Evolutionary conservation across 225 moss, liverwort and hornwort genomes (phyloP).

Genomic region (Rhytidiadelphus loreus): DNA sequence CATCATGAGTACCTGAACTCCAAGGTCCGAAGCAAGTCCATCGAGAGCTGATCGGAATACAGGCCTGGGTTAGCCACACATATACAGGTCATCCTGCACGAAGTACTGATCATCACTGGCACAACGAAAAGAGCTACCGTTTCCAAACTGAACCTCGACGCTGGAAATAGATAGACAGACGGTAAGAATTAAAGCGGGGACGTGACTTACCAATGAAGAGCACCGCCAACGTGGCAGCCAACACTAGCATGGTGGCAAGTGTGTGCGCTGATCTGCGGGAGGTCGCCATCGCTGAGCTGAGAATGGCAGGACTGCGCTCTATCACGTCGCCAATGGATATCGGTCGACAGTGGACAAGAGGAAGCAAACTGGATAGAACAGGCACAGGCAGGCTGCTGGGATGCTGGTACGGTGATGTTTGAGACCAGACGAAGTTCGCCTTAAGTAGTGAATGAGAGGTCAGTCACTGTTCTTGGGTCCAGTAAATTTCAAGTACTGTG

Average conservation of each 20-base stretch:
- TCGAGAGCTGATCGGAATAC: no score
- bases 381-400: no score
- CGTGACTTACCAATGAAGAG: not conserved
- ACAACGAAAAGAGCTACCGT: no score
- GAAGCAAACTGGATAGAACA: no score
- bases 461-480: not conserved
- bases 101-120: no score
- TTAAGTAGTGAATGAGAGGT: not conserved
- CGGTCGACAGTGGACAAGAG: no score
- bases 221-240: not conserved
- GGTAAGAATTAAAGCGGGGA: no score
- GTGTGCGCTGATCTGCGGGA: not conserved
- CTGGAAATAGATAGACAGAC: not conserved
- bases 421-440: not conserved
- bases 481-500: not conserved
- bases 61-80: no score
- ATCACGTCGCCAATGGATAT: no score
- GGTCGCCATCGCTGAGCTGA: not conserved
- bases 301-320: not conserved
- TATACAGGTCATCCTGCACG: no score
- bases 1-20: no score
- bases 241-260: not conserved
- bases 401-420: not conserved
- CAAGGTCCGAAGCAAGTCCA: no score
- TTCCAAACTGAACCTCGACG: not conserved